Percentiles rank a stretch among this genome's conserved stretches.
Evolutionary conservation across 2,329 filamentous ascomycete species (phyloP).

Genomic region (Acephala macrosclerotiorum): DNA sequence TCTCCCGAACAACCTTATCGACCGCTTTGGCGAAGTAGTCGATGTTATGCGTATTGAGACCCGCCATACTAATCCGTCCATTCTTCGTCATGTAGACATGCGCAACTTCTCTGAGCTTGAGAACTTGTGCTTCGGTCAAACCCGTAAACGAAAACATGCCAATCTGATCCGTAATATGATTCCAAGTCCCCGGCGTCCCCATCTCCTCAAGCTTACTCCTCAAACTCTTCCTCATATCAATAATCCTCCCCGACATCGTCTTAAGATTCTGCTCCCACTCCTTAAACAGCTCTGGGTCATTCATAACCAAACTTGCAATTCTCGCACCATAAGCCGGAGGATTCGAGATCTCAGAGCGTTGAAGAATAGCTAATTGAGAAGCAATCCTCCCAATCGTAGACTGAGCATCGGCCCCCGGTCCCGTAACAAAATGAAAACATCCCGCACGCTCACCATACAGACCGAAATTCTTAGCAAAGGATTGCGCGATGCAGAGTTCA

Average conservation of each 20-base stretch:
- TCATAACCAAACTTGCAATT: slow-evolving; percentile 85
- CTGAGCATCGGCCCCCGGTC: slow-evolving; percentile 71
- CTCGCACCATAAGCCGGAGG: slow-evolving; percentile 93
- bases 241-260: slow-evolving; percentile 96
- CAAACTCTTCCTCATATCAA: slow-evolving; percentile 83
- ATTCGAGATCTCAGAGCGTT: slow-evolving; percentile 97
- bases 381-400: slow-evolving; percentile 70
- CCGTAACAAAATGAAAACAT: slow-evolving; percentile 92
- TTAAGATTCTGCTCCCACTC: slow-evolving; percentile 90
- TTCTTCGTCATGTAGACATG: slow-evolving; percentile 98
- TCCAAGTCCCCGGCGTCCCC: slow-evolving; percentile 89
- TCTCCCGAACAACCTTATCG: slow-evolving; percentile 74
- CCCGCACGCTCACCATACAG: slow-evolving; percentile 96
- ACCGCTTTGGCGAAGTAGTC: slow-evolving; percentile 93
- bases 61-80: slow-evolving; percentile 97
- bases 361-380: slow-evolving; percentile 90
- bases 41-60: slow-evolving; percentile 90
- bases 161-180: slow-evolving; percentile 98
- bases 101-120: slow-evolving; percentile 71
- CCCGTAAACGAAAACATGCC: slow-evolving; percentile 99
- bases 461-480: slow-evolving; percentile 98
- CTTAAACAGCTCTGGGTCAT: slow-evolving; percentile 80
- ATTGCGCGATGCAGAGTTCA: slow-evolving; percentile 87
- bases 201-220: slow-evolving; percentile 83
- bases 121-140: slow-evolving; percentile 75